These are phyloP conservation scores for Termitomyces sp. DNA, from an alignment of 768 basidiomycete genomes.

Conservation along the genomic window DNA sequence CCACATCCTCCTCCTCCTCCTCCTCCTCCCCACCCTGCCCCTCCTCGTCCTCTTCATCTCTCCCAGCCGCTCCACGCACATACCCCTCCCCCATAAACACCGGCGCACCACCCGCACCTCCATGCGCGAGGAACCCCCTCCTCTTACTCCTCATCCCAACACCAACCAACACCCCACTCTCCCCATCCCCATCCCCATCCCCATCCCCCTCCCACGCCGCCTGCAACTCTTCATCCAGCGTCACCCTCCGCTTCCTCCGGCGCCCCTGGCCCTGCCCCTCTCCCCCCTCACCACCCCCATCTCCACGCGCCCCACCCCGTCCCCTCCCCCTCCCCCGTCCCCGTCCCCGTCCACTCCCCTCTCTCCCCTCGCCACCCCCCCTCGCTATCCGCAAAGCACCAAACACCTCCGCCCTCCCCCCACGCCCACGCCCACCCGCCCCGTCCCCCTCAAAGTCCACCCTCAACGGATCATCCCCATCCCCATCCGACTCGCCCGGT, in stretches of 20 bases:
- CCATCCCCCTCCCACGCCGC: constrained; percentile 32
- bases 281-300: constrained; percentile 14
- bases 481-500: constrained; percentile 12
- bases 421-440: neutral
- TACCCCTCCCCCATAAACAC: constrained; percentile 71
- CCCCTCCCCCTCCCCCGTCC: neutral
- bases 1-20: neutral
- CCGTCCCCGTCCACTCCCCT: neutral
- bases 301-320: neutral
- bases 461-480: constrained; percentile 26
- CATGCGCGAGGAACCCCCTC: constrained; percentile 65
- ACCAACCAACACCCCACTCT: constrained; percentile 46
- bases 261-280: constrained; percentile 13
- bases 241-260: constrained; percentile 31
- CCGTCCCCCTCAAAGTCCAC: constrained; percentile 14
- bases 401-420: neutral
- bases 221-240: constrained; percentile 65
- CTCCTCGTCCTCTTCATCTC: constrained; percentile 14
- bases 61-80: constrained; percentile 46
- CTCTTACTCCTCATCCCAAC: constrained; percentile 50
- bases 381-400: neutral
- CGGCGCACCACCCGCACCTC: constrained; percentile 66
- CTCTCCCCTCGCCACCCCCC: neutral
- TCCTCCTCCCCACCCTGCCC: constrained; percentile 22
- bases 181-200: constrained; percentile 39